A percentile compares a stretch with the other conserved stretches of the same genome.
phyloP scores from a whole-genome alignment of 148 eudicot genomes.

The Simmondsia chinensis region DNA sequence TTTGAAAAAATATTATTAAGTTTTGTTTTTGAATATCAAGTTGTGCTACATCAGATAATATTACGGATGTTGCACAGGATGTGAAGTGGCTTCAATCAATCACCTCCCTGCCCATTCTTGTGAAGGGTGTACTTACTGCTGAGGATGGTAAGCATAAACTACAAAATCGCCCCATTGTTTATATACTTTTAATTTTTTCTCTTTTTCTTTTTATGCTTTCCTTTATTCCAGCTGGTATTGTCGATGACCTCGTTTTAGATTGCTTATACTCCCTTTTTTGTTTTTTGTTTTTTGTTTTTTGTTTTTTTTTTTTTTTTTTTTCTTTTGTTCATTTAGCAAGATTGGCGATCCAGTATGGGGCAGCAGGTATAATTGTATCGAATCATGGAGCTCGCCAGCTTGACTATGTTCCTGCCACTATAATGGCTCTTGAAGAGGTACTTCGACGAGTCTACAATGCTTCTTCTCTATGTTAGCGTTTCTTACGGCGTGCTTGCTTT shows the following conservation, averaged over 20 bases:
- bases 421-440: conserved; percentile 97
- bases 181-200: too few species aligned
- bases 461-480: too few species aligned
- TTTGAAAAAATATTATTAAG: too few species aligned
- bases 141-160: conserved; percentile 62
- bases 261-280: neutral
- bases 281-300: neutral
- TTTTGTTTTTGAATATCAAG: too few species aligned
- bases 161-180: too few species aligned
- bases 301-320: neutral
- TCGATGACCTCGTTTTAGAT: too few species aligned
- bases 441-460: too few species aligned
- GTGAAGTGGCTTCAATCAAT: conserved; percentile 98
- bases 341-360: conserved; percentile 73
- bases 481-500: too few species aligned
- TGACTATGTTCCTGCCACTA: conserved; percentile 95
- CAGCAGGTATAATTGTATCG: conserved; percentile 93
- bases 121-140: conserved; percentile 92
- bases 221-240: too few species aligned
- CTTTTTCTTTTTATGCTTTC: neutral
- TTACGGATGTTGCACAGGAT: conserved; percentile 51
- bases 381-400: conserved; percentile 99
- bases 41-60: too few species aligned
- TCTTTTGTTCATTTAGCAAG: conserved; percentile 36
- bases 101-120: conserved; percentile 88